Conservation (phyloP, 495 filamentous ascomycete genomes). For the Aspergillus carlsbadensis region DNA sequence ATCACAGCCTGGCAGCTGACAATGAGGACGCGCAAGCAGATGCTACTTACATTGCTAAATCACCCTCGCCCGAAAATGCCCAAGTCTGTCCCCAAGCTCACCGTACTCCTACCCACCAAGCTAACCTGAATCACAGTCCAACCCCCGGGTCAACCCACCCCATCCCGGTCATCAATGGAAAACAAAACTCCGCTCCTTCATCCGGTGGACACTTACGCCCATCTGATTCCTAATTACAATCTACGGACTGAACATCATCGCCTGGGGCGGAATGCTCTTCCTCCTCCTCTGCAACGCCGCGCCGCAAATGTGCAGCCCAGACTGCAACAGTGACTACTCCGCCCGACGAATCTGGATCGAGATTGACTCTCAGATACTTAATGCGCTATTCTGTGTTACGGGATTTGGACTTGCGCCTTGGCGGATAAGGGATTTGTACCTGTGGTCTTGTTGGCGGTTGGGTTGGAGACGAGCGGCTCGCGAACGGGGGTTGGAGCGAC, state of each 20-base stretch:
- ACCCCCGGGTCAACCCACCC: no score
- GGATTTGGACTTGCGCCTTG: slow-evolving; percentile 83
- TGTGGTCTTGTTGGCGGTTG: slow-evolving; percentile 30
- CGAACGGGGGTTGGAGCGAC: background rate
- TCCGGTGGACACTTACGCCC: slow-evolving; percentile 52
- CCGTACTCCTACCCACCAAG: no score
- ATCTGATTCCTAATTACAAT: slow-evolving; percentile 71
- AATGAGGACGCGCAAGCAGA: no score
- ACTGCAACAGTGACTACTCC: slow-evolving; percentile 71
- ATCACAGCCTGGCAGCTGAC: no score
- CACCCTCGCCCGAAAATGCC: no score
- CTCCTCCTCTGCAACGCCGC: slow-evolving; percentile 73
- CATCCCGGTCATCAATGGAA: background rate
- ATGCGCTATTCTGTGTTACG: slow-evolving; percentile 81
- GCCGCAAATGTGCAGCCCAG: slow-evolving; percentile 75
- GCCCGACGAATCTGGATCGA: slow-evolving; percentile 80
- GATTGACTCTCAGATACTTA: slow-evolving; percentile 80
- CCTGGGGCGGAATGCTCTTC: slow-evolving; percentile 91
- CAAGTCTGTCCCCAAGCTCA: no score
- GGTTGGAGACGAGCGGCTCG: background rate
- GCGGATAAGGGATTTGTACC: slow-evolving; percentile 79
- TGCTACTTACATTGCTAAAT: no score
- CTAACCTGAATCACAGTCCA: no score
- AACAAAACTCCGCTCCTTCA: background rate
- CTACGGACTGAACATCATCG: slow-evolving; percentile 78